These are phyloP conservation scores for Aspergillus sp. DNA, from an alignment of 2,329 filamentous ascomycete genomes.

Conservation along the genomic window DNA sequence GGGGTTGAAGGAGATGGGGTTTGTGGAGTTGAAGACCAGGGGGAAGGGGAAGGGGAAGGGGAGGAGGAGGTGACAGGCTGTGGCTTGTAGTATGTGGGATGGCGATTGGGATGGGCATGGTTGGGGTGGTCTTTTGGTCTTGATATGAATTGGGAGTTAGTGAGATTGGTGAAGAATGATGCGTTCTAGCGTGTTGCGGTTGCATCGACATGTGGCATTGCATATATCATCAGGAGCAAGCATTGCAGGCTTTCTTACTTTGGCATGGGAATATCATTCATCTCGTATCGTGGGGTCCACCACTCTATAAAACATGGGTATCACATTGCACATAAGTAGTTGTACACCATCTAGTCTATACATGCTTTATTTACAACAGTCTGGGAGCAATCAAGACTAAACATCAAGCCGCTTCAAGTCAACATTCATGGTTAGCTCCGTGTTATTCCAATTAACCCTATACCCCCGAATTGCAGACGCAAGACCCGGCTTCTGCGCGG, in stretches of 20 bases:
- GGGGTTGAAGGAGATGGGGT: constrained; percentile 35
- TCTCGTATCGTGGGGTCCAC: not conserved
- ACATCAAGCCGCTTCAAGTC: constrained; percentile 15
- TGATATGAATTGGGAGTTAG: too few relatives aligned
- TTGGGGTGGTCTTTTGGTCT: not conserved
- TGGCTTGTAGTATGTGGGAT: not conserved
- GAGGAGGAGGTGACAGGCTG: constrained; percentile 14
- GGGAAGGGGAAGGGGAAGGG: constrained; percentile 30
- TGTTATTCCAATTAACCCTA: constrained; percentile 17
- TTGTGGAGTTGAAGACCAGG: constrained; percentile 36
- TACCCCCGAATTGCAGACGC: constrained; percentile 8
- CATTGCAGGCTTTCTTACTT: too few relatives aligned
- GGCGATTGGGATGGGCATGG: not conserved
- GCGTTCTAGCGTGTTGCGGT: not conserved
- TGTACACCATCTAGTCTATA: not conserved
- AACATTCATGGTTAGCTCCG: constrained; percentile 9
- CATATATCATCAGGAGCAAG: not conserved
- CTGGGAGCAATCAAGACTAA: constrained; percentile 6
- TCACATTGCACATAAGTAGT: not conserved
- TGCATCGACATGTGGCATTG: not conserved
- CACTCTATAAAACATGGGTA: not conserved
- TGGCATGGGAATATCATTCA: not conserved
- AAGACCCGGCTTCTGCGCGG: constrained; percentile 8
- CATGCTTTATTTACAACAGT: not conserved
- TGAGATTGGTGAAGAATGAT: too few relatives aligned